Evolutionary conservation across 805 yeast genomes (phyloP).

Genomic region (Sporopachydermia quercuum): DNA sequence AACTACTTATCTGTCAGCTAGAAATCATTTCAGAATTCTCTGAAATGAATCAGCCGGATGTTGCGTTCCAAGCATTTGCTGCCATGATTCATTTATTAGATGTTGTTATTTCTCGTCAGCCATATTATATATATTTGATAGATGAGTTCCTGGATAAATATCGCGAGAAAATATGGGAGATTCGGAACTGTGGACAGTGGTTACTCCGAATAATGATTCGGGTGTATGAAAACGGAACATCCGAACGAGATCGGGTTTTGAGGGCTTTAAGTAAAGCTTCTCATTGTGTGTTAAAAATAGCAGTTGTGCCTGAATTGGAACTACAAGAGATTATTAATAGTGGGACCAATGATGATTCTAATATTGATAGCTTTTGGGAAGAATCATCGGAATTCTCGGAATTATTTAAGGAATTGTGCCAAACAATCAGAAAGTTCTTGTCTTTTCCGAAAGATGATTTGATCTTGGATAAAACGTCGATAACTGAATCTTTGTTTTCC

Average conservation of each 20-base stretch:
- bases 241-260: background rate
- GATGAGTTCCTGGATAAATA: slow-evolving; percentile 31
- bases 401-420: background rate
- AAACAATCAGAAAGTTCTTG: slow-evolving; percentile 28
- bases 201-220: background rate
- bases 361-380: too few species aligned
- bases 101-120: slow-evolving; percentile 48
- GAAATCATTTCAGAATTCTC: slow-evolving; percentile 19
- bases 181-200: background rate
- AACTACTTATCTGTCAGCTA: slow-evolving; percentile 27
- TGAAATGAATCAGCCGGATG: slow-evolving; percentile 10
- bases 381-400: background rate
- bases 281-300: background rate
- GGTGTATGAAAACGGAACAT: background rate
- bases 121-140: slow-evolving; percentile 43
- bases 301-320: too few species aligned
- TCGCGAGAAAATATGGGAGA: too few species aligned
- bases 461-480: slow-evolving; percentile 26
- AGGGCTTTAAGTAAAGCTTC: background rate
- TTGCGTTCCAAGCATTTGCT: slow-evolving; percentile 29
- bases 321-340: too few species aligned
- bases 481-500: slow-evolving; percentile 15
- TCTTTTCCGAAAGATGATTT: slow-evolving; percentile 29
- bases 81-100: slow-evolving; percentile 48
- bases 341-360: background rate